A percentile compares a stretch with the other conserved stretches of the same genome.
Conservation (phyloP, 2,329 filamentous ascomycete genomes). For the Dissoconium aciculare region DNA sequence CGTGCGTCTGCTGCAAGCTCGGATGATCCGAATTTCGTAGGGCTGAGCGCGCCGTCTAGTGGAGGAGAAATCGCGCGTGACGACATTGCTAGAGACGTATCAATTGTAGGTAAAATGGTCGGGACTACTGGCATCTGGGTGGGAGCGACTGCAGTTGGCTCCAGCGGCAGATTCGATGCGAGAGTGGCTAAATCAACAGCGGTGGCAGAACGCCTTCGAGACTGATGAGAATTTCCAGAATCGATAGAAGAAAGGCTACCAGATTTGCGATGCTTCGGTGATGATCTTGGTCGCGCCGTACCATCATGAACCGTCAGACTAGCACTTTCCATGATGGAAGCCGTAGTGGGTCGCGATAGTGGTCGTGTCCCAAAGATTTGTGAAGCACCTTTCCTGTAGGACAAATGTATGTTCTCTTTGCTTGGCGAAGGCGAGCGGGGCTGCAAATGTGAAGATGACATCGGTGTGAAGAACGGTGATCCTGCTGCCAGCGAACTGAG, state of each 20-base stretch:
- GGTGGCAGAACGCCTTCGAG: slow-evolving; percentile 20
- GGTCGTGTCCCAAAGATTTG: slow-evolving; percentile 30
- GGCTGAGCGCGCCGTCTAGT: slow-evolving; percentile 19
- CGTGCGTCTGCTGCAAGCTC: slow-evolving; percentile 79
- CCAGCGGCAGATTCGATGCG: slow-evolving; percentile 6
- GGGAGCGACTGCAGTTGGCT: slow-evolving; percentile 7
- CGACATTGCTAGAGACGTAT: slow-evolving; percentile 15
- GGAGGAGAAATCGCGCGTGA: slow-evolving; percentile 7
- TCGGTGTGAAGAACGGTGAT: slow-evolving; percentile 21
- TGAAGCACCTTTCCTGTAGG: slow-evolving; percentile 35
- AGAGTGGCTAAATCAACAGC: slow-evolving; percentile 7
- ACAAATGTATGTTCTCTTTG: slow-evolving; percentile 35
- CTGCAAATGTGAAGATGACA: slow-evolving; percentile 11
- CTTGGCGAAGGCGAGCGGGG: slow-evolving; percentile 30
- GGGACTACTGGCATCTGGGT: slow-evolving; percentile 12
- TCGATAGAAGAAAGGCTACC: slow-evolving; percentile 34
- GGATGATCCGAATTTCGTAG: slow-evolving; percentile 38
- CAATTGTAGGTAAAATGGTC: slow-evolving; percentile 13
- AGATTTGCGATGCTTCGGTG: slow-evolving; percentile 17
- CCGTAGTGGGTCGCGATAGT: slow-evolving; percentile 3
- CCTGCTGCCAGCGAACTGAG: slow-evolving; percentile 17
- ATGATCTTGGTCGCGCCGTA: slow-evolving; percentile 5
- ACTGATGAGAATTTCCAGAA: slow-evolving; percentile 23
- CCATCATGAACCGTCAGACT: not conserved
- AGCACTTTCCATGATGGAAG: not conserved